phyloP scores from a whole-genome alignment of 2,329 filamentous ascomycete species.

The Penicillium sp. region DNA sequence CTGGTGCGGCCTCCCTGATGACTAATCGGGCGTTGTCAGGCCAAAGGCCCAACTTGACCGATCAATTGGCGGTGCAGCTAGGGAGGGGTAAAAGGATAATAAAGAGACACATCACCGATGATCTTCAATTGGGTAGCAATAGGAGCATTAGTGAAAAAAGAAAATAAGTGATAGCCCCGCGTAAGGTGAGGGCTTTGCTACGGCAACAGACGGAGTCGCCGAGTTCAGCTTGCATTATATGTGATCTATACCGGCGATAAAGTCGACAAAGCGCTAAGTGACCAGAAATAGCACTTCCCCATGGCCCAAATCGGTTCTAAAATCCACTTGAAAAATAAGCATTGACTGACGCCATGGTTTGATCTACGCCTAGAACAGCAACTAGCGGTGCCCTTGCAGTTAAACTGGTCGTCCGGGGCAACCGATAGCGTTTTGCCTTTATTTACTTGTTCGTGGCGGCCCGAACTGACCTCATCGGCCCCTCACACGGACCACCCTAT shows the following conservation, averaged over 20 bases:
- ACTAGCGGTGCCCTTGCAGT: not conserved
- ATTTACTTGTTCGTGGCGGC: slow-evolving; percentile 10
- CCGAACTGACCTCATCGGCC: slow-evolving; percentile 19
- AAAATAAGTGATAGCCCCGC: not conserved
- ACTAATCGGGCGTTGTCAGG: slow-evolving; percentile 1
- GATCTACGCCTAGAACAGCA: not conserved
- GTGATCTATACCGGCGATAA: no score
- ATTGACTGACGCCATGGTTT: not conserved
- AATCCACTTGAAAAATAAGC: not conserved
- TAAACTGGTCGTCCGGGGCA: slow-evolving; percentile 17
- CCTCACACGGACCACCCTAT: slow-evolving; percentile 17
- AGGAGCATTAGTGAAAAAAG: not conserved
- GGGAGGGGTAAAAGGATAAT: not conserved
- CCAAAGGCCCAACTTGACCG: not conserved
- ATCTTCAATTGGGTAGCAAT: not conserved
- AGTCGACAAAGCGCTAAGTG: not conserved
- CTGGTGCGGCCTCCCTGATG: not conserved
- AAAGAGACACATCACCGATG: not conserved
- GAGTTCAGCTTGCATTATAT: not conserved
- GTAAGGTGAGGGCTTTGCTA: not conserved
- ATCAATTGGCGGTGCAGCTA: not conserved
- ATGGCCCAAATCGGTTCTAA: not conserved
- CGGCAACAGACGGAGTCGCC: not conserved
- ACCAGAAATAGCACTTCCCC: not conserved
- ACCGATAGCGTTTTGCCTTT: slow-evolving; percentile 9